These are phyloP conservation scores for Spiraea crenata DNA, from an alignment of 331 rosid species.

Conservation along the genomic window DNA sequence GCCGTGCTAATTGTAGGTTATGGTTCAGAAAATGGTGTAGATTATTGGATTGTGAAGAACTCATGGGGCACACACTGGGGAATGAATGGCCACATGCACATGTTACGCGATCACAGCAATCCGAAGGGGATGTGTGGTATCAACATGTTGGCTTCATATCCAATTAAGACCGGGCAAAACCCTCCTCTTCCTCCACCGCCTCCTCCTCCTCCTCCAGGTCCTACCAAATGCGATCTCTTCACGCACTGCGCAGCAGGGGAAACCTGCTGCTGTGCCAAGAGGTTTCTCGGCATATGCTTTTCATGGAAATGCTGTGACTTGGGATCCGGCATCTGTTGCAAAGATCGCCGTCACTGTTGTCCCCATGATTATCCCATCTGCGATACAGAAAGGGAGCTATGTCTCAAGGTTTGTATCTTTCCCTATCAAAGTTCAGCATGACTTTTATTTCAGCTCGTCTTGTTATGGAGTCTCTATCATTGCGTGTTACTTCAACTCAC, in stretches of 20 bases:
- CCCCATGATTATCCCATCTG: constrained; percentile 80
- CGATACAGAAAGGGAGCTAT: constrained; percentile 40
- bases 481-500: not conserved
- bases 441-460: too few species aligned
- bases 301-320: constrained; percentile 72
- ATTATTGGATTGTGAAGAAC: constrained; percentile 89
- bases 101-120: constrained; percentile 51
- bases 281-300: constrained; percentile 64
- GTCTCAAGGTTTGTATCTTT: constrained; percentile 65
- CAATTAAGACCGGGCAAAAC: constrained; percentile 63
- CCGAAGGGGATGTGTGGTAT: constrained; percentile 79
- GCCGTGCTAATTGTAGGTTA: constrained; percentile 93
- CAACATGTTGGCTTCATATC: constrained; percentile 82
- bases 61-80: constrained; percentile 93
- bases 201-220: constrained; percentile 68
- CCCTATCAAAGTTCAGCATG: too few species aligned
- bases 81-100: constrained; percentile 73
- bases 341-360: constrained; percentile 67
- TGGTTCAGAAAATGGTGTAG: constrained; percentile 76
- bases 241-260: constrained; percentile 61
- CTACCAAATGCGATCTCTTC: constrained; percentile 54
- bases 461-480: not conserved
- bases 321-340: constrained; percentile 72
- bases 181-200: constrained; percentile 83
- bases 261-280: constrained; percentile 75